Evolutionary conservation across 2,329 filamentous ascomycete genomes (phyloP), one percentile per base, ranked within the genome.

Genomic region (Penicillium frequentans): DNA sequence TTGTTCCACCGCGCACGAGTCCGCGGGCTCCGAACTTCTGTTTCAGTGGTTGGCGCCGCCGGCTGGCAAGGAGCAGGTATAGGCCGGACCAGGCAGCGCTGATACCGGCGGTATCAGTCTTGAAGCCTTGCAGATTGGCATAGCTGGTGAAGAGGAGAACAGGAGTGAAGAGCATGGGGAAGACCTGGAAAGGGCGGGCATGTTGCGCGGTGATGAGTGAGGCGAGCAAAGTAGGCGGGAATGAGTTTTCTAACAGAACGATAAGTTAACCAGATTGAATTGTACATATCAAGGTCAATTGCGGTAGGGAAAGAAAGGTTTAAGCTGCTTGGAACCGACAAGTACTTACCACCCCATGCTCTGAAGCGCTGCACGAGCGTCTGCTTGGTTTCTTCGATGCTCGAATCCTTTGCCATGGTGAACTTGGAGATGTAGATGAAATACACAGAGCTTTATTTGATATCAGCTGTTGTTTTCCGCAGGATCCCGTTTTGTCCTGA

Each of bases 111-210:
- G 81, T 80, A 66, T 89, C 87, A 49, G 82, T 82, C 68, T 84
- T 83, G 75, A 83, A 88, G 57, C 81, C 80, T 60, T 81, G 80
- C 29, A 89, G 67, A 68, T 89, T 89, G 45, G 89, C 75, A 68
- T 89, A 90, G 56, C 83, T 84, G 51, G 82, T 83, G 75, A 89
- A 87, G 57, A 89, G 79, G 3, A 90, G 79, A 55, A 87, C 76
- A 2, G 86, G 86, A 5, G 86, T 83, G 69, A 90, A 89, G 61
- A 87, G 73, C 82, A 90, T 86, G 4, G 87, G 87, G 0, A 90
- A 77, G 7, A 79, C 68, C 69, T 87, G 86, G 72, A 87, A 85
- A 8, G 87, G 87, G n/a, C 85, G 84, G 44, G 83, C 77, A 75
- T 89, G 84, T 65, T 89, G 85, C 11, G 86, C 85, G 42, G 86